Percentiles rank a stretch among this genome's conserved stretches.
Conservation (phyloP, 1,284 basidiomycete genomes). For the Retiboletus flavoniger region DNA sequence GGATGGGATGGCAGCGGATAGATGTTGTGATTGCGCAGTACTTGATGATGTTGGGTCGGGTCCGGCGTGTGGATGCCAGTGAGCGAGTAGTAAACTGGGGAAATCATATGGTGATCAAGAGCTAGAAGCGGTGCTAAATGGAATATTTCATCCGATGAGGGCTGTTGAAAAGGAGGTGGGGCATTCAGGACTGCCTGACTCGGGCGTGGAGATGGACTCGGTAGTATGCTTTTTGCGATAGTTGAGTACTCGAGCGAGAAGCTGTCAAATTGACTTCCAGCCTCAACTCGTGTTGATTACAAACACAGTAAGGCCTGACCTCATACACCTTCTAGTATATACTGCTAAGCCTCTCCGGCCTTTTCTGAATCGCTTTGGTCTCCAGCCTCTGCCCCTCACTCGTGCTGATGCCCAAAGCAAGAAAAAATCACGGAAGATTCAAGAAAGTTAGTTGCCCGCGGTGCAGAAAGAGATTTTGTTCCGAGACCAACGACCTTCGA, state of each 20-base stretch:
- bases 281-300: no score
- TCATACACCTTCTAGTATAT: not conserved
- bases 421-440: not conserved
- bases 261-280: no score
- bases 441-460: constrained; percentile 1
- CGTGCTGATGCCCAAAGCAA: not conserved
- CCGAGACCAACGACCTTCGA: not conserved
- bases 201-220: not conserved
- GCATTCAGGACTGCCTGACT: no score
- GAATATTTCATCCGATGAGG: no score
- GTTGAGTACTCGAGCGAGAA: no score
- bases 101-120: no score
- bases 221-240: no score
- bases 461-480: constrained; percentile 5
- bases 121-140: no score
- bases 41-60: not conserved
- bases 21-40: not conserved
- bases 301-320: no score
- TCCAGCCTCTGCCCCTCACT: not conserved
- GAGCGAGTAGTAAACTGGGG: no score
- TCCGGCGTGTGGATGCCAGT: not conserved
- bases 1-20: not conserved
- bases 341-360: not conserved
- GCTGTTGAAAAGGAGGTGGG: no score
- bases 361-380: not conserved